Evolutionary conservation across 139 green algal species (phyloP), one percentile per base, ranked within the genome.

Genomic region (Deuterostichococcus epilithicus): DNA sequence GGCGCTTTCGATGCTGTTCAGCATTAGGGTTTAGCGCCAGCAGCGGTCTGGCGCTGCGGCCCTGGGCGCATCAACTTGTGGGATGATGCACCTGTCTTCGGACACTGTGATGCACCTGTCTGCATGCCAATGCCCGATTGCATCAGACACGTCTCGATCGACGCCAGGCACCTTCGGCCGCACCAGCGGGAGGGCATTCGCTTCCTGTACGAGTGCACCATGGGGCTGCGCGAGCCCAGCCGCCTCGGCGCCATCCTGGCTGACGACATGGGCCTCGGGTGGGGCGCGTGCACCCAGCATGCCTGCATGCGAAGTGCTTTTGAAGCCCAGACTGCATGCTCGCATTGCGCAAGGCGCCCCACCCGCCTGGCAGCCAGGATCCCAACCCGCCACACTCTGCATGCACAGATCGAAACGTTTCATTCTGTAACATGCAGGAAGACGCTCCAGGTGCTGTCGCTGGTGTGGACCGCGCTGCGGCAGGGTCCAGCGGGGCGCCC

Each of bases 241-340:
- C 73, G 73, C 32, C 68, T 38, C 69, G 93, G 92, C 30, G 88
- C 82, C 78, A 87, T 97, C 34, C 83, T 97, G 66, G 92, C 93
- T 1, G 90, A 97, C 71, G 88, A 93, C 30, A 97, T 96, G 93
- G 90, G 90, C 0, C 81, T 93, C 8, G 87, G 81, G 81, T 84
- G 44, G 73, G 74, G 13, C 30, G 59, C 59, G 26, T 32, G 26
- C 59, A 68, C 37, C 22, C 38, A 69, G 32, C 6, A 76, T 10
- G 25, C 22, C 26, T 35, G 26, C 42, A 18, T 73, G 44, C 25
- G 30, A 70, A 42, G 26, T 66, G 13, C 18, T 32, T 5, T 23
- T 42, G 36, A 33, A 72, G 5, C 15, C 32, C 22, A 26, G 15
- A 8, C 1, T 36, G 37, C 26, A 66, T 73, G 36, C 15, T 47